These are phyloP conservation scores for Caryopteris hybrid DNA, from an alignment of 305 asterid genomes.

Conservation along the genomic window DNA sequence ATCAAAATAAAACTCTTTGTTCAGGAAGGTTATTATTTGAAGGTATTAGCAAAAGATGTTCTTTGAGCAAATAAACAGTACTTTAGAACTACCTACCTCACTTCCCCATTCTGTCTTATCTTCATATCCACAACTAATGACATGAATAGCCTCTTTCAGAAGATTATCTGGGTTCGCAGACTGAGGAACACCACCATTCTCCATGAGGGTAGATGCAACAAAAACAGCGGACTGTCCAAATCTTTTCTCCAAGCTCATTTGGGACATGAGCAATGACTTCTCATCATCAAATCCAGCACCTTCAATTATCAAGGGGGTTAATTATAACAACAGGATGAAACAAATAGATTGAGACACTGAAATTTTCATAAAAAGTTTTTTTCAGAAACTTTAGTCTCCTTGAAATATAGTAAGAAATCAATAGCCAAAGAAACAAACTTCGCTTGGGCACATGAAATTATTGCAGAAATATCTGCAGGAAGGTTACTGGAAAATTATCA, in stretches of 20 bases:
- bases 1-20: not conserved
- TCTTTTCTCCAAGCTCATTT: slow-evolving; percentile 93
- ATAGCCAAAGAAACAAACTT: not conserved
- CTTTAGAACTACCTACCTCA: slow-evolving; percentile 45
- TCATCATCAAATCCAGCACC: slow-evolving; percentile 98
- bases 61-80: not conserved
- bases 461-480: not conserved
- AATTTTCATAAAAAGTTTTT: not conserved
- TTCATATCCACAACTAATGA: slow-evolving; percentile 96
- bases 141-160: slow-evolving; percentile 97
- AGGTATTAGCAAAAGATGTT: not conserved
- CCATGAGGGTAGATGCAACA: slow-evolving; percentile 96
- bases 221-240: slow-evolving; percentile 95
- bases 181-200: slow-evolving; percentile 97
- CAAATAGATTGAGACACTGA: not conserved
- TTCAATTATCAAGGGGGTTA: slow-evolving; percentile 18
- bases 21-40: not conserved
- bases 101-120: slow-evolving; percentile 97
- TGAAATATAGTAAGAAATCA: not conserved
- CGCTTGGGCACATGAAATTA: not conserved
- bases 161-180: slow-evolving; percentile 95
- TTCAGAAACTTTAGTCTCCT: not conserved
- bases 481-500: not conserved
- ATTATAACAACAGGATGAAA: slow-evolving; percentile 14
- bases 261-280: slow-evolving; percentile 86